Conservation (phyloP, 345 rosid genomes). For the Dovyalis caffra region DNA sequence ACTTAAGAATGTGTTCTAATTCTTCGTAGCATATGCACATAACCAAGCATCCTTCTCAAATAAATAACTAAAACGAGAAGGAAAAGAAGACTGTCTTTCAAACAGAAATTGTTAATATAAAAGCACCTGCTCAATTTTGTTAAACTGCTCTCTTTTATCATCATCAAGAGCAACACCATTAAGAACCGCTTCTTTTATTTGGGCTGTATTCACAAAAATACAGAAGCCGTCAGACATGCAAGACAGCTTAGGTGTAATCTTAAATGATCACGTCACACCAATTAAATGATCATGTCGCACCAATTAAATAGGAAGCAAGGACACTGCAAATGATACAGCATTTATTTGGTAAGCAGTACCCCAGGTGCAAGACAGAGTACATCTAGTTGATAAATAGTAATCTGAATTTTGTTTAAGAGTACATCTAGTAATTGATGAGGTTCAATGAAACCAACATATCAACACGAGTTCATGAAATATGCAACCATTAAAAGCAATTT, state of each 20-base stretch:
- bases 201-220: constrained; percentile 41
- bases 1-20: background rate
- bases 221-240: constrained; percentile 15
- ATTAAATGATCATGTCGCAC: background rate
- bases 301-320: background rate
- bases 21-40: background rate
- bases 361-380: background rate
- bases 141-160: constrained; percentile 73
- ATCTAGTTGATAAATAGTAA: background rate
- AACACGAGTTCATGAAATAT: background rate
- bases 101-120: background rate
- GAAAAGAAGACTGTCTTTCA: background rate
- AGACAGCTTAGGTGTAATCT: constrained; percentile 10
- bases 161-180: constrained; percentile 91
- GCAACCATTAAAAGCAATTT: background rate
- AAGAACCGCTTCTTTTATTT: constrained; percentile 84
- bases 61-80: background rate
- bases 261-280: background rate
- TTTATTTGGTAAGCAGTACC: background rate
- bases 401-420: background rate
- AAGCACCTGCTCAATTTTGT: constrained; percentile 84
- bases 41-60: background rate
- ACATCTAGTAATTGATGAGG: background rate
- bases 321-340: background rate
- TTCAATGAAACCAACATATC: background rate